Evolutionary conservation across 2,329 filamentous ascomycete species (phyloP), one percentile per base, ranked within the genome.

Genomic region (Scytalidium sp.): DNA sequence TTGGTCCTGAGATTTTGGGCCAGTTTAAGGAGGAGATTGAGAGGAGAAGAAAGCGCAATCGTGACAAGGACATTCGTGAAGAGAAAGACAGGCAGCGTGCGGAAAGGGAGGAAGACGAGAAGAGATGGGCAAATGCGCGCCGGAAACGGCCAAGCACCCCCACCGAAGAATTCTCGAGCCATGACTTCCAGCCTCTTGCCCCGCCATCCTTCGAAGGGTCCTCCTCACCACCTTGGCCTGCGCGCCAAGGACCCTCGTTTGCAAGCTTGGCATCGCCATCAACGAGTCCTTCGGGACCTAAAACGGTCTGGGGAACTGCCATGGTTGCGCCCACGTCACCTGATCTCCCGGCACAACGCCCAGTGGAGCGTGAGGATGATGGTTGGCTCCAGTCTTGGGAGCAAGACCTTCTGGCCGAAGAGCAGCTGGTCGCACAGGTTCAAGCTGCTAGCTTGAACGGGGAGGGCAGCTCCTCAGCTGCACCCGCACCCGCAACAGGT

Each of bases 281-380:
- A 3, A 92, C 88, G 1, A 95, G 88, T 54, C 91, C 92, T 0
- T 85, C 83, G 6, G 81, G 83, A 1, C 75, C 81, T 39, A 84
- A 84, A 54, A 97, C 93, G 0, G 90, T 97, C 1, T 97, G 93
- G 93, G 93, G 93, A n/a, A 97, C 93, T 1, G 77, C 81, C 3
- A 83, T 80, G 0, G 72, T 96, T 2, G 63, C 73, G 2, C 73
- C 83, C 0, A 71, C 71, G 1, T 84, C 82, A 3, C 82, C 84
- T 2, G 77, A 80, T 10, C 60, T 83, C 22, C 70, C 22, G 68
- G 69, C 64, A 64, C 52, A 54, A 11, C 41, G 49, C 17, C 20
- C 43, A 7, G 15, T 20, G 7, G 53, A 58, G 21, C 51, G 51
- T 19, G 57, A 62, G 41, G 83, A 91, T 54, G 92, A 97, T 64